Evolutionary conservation across 306 rosid species (phyloP), one percentile per base, ranked within the genome.

Genomic region (Casuarina equisetifolia): DNA sequence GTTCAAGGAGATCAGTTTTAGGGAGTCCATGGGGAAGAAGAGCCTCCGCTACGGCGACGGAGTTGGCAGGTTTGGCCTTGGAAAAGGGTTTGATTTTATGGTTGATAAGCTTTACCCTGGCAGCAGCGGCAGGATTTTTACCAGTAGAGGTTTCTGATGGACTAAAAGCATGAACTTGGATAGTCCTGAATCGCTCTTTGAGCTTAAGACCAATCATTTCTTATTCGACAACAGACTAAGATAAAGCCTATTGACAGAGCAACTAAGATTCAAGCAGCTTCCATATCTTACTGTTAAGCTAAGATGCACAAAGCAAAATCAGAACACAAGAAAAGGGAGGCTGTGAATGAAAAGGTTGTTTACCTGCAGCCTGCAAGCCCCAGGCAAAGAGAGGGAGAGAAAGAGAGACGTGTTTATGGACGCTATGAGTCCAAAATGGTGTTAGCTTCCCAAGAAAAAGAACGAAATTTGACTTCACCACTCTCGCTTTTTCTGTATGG

Each of bases 121-220:
- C 72, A 40, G 69, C 68, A 25, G 75, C 76, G 43, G 1, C 77
- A 43, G 70, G 76, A 66, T 62, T 84, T 85, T 74, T 80, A 6
- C 82, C 70, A 13, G 39, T 69, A 57, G 80, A 84, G 63, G 82
- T 78, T 10, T 91, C 96, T 38, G 85, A 74, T 50, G 96, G 89
- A 81, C 69, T 86, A 36, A 90, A 74, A 45, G 91, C 96, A 16
- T 93, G 91, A 69, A 93, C 92, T 83, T 93, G 97, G 44, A 85
- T 80, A 78, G 88, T 86, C 78, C 85, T 93, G 82, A 90, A 88
- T 52, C 87, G 85, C 66, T 93, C 97, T 62, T 57, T 72, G 54
- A 93, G 72, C 90, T 88, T 91, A 76, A 89, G 63, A 45, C 83
- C 89, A 53, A 90, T 87, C 97, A 93, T 93, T 69, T 85, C 66